Evolutionary conservation across 169 alveolate genomes (phyloP).

Genomic region (Besnoitia besnoiti): DNA sequence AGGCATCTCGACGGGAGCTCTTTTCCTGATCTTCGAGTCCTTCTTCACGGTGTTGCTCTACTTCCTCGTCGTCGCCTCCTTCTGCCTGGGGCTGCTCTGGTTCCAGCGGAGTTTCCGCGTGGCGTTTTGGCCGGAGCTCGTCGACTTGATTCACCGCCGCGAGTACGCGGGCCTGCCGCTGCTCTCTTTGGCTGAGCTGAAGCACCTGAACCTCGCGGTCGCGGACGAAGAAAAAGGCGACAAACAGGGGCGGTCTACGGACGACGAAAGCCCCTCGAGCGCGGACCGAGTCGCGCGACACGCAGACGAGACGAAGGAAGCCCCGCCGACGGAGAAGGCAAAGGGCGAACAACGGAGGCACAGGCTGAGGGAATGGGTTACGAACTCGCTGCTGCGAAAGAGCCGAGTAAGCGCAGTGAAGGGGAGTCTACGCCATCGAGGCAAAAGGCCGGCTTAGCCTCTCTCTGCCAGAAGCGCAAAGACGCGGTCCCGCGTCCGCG

Average conservation of each 20-base stretch:
- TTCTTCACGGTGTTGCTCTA: neutral
- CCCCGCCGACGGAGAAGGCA: too few relatives aligned
- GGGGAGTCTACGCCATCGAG: too few relatives aligned
- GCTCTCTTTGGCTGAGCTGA: neutral
- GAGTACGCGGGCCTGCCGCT: neutral
- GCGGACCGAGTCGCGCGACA: too few relatives aligned
- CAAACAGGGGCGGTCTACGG: neutral
- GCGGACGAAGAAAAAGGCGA: neutral
- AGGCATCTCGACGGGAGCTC: slow-evolving; percentile 5
- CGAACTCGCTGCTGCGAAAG: too few relatives aligned
- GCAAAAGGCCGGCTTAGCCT: too few relatives aligned
- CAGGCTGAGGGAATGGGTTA: too few relatives aligned
- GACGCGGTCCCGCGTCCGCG: too few relatives aligned
- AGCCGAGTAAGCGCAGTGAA: too few relatives aligned
- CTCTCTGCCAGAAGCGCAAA: too few relatives aligned
- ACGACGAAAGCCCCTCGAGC: too few relatives aligned
- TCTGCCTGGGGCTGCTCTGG: slow-evolving; percentile 10
- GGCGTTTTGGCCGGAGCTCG: neutral
- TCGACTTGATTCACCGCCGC: neutral
- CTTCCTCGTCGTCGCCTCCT: neutral
- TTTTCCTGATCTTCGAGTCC: neutral
- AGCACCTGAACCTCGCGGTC: neutral
- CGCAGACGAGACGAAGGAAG: too few relatives aligned
- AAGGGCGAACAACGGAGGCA: too few relatives aligned
- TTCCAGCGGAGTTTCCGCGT: neutral